These are phyloP conservation scores for Vaccinium corymbosum DNA, from an alignment of 148 eudicot genomes.

Conservation along the genomic window DNA sequence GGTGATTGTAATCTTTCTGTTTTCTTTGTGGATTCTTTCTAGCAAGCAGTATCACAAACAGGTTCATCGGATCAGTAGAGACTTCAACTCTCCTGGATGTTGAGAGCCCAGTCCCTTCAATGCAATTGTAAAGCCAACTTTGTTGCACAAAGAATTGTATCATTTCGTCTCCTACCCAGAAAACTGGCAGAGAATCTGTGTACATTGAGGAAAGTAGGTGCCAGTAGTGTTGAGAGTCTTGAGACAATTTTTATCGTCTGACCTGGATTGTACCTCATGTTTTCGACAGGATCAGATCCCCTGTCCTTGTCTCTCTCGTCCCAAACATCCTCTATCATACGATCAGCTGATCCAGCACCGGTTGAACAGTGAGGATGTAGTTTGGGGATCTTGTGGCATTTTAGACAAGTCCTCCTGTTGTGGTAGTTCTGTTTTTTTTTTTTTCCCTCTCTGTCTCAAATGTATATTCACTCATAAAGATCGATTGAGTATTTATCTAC, in stretches of 20 bases:
- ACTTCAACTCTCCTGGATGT: neutral
- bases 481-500: neutral
- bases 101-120: neutral
- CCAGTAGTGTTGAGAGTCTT: neutral
- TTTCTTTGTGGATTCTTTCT: neutral
- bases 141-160: neutral
- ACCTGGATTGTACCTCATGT: neutral
- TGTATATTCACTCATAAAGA: neutral
- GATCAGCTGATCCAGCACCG: neutral
- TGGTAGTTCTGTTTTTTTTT: neutral
- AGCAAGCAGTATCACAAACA: neutral
- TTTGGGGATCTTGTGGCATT: neutral
- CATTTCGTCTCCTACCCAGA: constrained; percentile 1
- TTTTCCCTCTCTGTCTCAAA: neutral
- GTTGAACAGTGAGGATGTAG: neutral
- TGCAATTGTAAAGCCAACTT: neutral
- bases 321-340: neutral
- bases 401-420: neutral
- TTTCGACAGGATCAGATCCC: neutral
- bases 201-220: neutral
- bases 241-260: neutral
- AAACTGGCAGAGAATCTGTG: neutral
- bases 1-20: neutral
- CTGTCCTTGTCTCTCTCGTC: neutral
- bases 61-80: neutral